Conservation (phyloP, 2,329 filamentous ascomycete genomes). For the Sphaerulina vaccinii region DNA sequence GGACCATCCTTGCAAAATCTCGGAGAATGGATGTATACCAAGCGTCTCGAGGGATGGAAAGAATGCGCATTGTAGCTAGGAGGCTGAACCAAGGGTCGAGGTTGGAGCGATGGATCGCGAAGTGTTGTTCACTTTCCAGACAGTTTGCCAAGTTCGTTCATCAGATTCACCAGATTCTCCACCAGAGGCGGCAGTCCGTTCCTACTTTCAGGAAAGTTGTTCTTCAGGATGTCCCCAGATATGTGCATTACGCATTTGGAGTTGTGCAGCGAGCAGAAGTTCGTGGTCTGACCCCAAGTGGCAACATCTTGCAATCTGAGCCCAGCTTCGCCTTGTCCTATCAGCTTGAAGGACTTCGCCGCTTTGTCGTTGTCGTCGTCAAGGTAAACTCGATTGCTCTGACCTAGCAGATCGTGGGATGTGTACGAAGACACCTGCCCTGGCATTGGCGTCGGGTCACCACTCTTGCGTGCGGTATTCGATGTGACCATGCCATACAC, state of each 20-base stretch:
- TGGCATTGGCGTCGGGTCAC: slow-evolving; percentile 17
- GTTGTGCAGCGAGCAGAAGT: slow-evolving; percentile 49
- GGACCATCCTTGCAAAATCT: neutral
- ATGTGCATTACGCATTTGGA: slow-evolving; percentile 59
- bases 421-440: neutral
- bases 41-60: too few relatives aligned
- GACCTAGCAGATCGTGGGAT: neutral
- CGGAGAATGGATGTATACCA: neutral
- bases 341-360: slow-evolving; percentile 57
- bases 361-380: slow-evolving; percentile 58
- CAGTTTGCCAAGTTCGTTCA: slow-evolving; percentile 52
- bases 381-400: slow-evolving; percentile 35
- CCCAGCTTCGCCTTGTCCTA: slow-evolving; percentile 56
- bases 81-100: neutral
- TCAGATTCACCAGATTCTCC: slow-evolving; percentile 62
- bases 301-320: slow-evolving; percentile 10
- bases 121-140: slow-evolving; percentile 16
- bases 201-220: slow-evolving; percentile 44
- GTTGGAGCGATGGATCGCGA: neutral
- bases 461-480: slow-evolving; percentile 41
- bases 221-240: slow-evolving; percentile 54
- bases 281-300: slow-evolving; percentile 1
- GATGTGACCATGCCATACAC: slow-evolving; percentile 55
- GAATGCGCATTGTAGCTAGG: too few relatives aligned
- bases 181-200: slow-evolving; percentile 56